Evolutionary conservation across 768 basidiomycete genomes (phyloP), one percentile per base, ranked within the genome.

Genomic region (Fistulinella prunicolor): DNA sequence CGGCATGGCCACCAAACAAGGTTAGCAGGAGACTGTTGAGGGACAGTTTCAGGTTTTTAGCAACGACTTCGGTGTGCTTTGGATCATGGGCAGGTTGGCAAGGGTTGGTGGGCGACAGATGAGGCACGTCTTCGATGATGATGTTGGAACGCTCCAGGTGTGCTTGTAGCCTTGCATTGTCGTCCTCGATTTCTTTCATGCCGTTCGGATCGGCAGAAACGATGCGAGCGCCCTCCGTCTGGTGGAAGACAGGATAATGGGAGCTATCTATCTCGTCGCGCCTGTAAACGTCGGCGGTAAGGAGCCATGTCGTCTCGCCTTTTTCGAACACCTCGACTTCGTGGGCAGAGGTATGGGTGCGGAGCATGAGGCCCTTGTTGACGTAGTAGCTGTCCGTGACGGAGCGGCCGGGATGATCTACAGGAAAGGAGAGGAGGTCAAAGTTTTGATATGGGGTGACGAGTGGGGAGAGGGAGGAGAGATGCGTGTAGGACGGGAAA

Each of bases 181-280:
- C 82, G 53, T 81, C 80, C 42, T 81, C 73, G 17, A 94, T 75
- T 46, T 83, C 77, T 46, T 75, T 73, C 71, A 86, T 72, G 1
- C 79, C 80, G 9, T 71, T 60, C 34, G 75, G 60, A 53, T 86
- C 73, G 20, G 80, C 77, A 28, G 77, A 68, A 64, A 93, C 91
- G 46, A 97, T 83, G 26, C 83, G 73, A 12, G 94, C 92, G 24
- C 95, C 96, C 64, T 99, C 96, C 71, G 96, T 91, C 70, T 99
- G 96, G 69, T 99, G 96, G 64, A 99, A 99, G 30, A 96, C 90
- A 6, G 96, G 96, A 66, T 97, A 96, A 64, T 99, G 96, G 9
- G 88, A 89, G 12, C 81, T 79, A 71, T 99, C 96, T 53, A 99
- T 98, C 70, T 98, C 96, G 78, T 99, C 96, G 59, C 96, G 82